Conservation (phyloP, 345 rosid genomes). For the Schrenkiella parvula region DNA sequence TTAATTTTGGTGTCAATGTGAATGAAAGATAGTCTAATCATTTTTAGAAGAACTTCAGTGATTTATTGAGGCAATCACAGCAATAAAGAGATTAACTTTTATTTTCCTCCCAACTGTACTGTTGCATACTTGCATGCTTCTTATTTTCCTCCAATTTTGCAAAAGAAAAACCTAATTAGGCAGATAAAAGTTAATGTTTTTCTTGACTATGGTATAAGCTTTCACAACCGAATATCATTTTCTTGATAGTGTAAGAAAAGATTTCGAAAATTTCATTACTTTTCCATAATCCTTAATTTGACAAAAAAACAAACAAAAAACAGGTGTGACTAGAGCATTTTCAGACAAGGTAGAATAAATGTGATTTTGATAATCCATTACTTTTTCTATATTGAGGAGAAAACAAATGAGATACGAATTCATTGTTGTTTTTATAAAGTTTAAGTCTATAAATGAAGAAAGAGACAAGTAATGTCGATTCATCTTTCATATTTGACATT, state of each 20-base stretch:
- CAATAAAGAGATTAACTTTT: no score
- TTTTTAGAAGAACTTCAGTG: no score
- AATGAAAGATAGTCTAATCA: no score
- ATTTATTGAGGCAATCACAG: no score
- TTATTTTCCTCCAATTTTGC: no score
- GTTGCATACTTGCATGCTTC: no score
- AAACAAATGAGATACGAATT: not conserved
- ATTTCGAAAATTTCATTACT: not conserved
- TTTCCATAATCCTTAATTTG: not conserved
- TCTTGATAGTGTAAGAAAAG: not conserved
- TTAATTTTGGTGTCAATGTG: no score
- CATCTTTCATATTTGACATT: not conserved
- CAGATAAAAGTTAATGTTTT: no score
- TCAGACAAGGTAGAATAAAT: not conserved
- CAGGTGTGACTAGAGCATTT: not conserved
- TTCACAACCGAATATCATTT: no score
- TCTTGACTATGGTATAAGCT: no score
- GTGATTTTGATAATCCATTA: not conserved
- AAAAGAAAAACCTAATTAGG: no score
- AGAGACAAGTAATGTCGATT: conserved; percentile 9
- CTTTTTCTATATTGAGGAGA: conserved; percentile 5
- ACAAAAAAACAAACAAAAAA: not conserved
- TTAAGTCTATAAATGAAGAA: conserved; percentile 10
- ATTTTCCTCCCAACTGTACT: no score
- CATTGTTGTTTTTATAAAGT: not conserved